These are phyloP conservation scores for Aureobasidium leucospermi DNA, from an alignment of 2,329 filamentous ascomycete species.

Conservation along the genomic window DNA sequence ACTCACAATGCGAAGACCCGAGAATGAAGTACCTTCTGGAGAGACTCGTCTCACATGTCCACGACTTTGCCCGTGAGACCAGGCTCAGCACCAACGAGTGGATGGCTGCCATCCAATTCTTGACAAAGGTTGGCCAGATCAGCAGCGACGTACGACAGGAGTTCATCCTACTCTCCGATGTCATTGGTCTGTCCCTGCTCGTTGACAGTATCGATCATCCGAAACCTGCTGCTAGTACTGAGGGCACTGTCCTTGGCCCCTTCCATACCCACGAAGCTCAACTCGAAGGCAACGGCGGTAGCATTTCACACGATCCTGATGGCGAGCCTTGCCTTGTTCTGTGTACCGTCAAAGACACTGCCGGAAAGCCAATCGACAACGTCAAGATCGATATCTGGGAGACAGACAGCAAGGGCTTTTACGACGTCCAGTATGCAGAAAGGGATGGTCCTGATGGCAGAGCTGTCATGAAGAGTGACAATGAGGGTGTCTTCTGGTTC, in stretches of 20 bases:
- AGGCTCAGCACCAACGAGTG: constrained; percentile 69
- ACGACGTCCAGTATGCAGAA: constrained; percentile 70
- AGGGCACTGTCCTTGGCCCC: constrained; percentile 73
- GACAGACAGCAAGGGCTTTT: constrained; percentile 71
- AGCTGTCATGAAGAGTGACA: constrained; percentile 62
- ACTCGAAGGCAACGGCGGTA: constrained; percentile 46
- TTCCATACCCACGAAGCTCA: constrained; percentile 77
- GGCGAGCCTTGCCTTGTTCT: constrained; percentile 65
- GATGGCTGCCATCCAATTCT: constrained; percentile 66
- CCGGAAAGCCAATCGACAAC: constrained; percentile 53
- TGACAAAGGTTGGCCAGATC: constrained; percentile 66
- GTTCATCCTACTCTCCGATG: constrained; percentile 76
- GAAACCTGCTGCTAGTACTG: constrained; percentile 61
- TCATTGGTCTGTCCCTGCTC: constrained; percentile 70
- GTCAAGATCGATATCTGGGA: constrained; percentile 81
- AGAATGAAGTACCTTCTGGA: constrained; percentile 67
- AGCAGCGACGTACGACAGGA: constrained; percentile 58
- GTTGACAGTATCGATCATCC: constrained; percentile 80
- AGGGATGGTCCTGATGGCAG: constrained; percentile 61
- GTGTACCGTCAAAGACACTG: constrained; percentile 62
- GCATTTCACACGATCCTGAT: constrained; percentile 60
- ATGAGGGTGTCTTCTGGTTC: constrained; percentile 75
- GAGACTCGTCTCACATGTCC: constrained; percentile 66
- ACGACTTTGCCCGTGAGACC: constrained; percentile 76
- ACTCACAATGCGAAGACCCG: constrained; percentile 58